Evolutionary conservation across 73 alveolate species (phyloP), one percentile per base, ranked within the genome.

Genomic region (Tetrahymena elliotti): DNA sequence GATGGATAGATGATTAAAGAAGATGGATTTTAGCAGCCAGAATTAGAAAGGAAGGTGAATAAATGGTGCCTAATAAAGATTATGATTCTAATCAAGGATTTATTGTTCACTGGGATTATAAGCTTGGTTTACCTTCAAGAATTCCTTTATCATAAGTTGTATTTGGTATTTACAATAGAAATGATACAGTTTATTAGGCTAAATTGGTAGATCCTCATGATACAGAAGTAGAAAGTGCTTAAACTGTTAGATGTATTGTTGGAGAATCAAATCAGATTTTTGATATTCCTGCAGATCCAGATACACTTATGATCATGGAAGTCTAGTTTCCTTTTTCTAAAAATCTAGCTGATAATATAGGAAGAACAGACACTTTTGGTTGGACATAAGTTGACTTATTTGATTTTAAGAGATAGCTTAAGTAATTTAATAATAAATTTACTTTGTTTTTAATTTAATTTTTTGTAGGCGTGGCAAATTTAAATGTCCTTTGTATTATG

Each of bases 311-410:
- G 94, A 96, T 98, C 31, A 84, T 98, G 82, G 99, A 98, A 93
- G 94, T 98, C 20, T 97, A 98, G 84, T 97, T 97, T n/a, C 98
- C 98, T 3, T 97, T 96, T 13, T 93, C 97, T 11, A 97, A 96
- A 94, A 95, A 95, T 31, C 95, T 95, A 11, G 97, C 83, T 84
- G 95, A 93, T 34, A 93, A 92, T 53, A 93, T 92, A 7, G 97
- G 94, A 15, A 54, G 94, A 47, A 92, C 96, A 22, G 95, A 94
- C 83, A 96, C 98, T 6, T 96, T 95, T 94, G 99, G 99, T 35
- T 98, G 99, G 99, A 97, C 99, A 16, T 95, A 96, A 12, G 97
- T 98, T 16, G 99, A 98, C 92, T 95, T 98, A 35, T 98, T 96
- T 84, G 97, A 97, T 93, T 95, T 40, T 84, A 96, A 97, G 93